A percentile compares a stretch with the other conserved stretches of the same genome.
phyloP scores from a whole-genome alignment of 495 filamentous ascomycete species.

The Neurospora tetraspora region DNA sequence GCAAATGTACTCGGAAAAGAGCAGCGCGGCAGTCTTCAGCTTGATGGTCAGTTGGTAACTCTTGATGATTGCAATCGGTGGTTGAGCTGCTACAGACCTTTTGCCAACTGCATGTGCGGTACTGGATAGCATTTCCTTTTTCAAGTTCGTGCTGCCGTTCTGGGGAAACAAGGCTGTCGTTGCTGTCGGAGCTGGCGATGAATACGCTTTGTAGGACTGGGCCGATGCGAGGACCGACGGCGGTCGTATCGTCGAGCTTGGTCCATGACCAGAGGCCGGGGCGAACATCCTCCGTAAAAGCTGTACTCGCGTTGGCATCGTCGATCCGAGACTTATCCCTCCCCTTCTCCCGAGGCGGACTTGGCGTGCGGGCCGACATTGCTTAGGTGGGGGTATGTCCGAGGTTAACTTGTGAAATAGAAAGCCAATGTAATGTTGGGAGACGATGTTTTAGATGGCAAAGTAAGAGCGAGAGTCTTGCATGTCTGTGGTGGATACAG shows the following conservation, averaged over 20 bases:
- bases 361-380: background rate
- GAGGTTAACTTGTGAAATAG: background rate
- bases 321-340: background rate
- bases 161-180: conserved; percentile 38
- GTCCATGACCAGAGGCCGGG: background rate
- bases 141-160: conserved; percentile 71
- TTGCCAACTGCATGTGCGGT: conserved; percentile 82
- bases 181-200: conserved; percentile 26
- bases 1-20: conserved; percentile 90
- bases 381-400: background rate
- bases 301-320: background rate
- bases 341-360: background rate
- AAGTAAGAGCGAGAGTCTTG: background rate
- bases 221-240: conserved; percentile 34
- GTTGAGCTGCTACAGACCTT: conserved; percentile 45
- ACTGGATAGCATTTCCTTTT: conserved; percentile 70
- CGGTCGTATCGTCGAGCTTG: background rate
- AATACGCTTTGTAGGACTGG: conserved; percentile 27
- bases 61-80: background rate
- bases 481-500: background rate
- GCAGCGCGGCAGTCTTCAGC: conserved; percentile 63
- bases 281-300: background rate
- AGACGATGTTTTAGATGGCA: no score
- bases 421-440: background rate
- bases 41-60: background rate